Percentiles rank a stretch among this genome's conserved stretches.
phyloP scores from a whole-genome alignment of 2,329 filamentous ascomycete species.

The Drechslerella dactyloides region DNA sequence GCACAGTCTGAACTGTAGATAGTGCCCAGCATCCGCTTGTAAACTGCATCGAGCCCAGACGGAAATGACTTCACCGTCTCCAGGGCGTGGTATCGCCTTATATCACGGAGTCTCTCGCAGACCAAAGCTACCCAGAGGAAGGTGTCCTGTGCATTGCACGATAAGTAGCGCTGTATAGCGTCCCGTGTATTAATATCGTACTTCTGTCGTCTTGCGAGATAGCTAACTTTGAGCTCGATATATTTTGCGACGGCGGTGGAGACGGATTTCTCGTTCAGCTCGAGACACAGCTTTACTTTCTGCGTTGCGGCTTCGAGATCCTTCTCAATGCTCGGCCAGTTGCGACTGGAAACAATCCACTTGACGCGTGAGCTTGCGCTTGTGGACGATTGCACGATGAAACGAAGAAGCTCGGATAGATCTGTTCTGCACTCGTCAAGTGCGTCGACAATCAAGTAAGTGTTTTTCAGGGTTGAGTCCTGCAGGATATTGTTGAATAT shows the following conservation, averaged over 20 bases:
- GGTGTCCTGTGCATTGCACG: constrained; percentile 57
- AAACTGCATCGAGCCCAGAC: constrained; percentile 3
- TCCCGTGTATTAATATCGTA: constrained; percentile 53
- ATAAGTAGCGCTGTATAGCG: constrained; percentile 54
- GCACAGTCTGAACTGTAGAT: background rate
- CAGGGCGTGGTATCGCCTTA: constrained; percentile 51
- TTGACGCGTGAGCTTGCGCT: constrained; percentile 56
- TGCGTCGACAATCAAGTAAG: constrained; percentile 61
- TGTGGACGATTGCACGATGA: constrained; percentile 56
- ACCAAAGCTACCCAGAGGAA: constrained; percentile 62
- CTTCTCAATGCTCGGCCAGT: constrained; percentile 58
- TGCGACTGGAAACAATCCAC: constrained; percentile 62
- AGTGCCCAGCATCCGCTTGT: background rate
- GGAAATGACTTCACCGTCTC: constrained; percentile 51
- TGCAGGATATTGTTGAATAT: constrained; percentile 59
- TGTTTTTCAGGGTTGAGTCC: constrained; percentile 55
- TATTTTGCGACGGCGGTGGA: constrained; percentile 58
- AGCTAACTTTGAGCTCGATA: constrained; percentile 57
- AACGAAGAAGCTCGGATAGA: constrained; percentile 56
- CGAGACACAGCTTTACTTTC: constrained; percentile 56
- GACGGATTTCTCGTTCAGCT: constrained; percentile 58
- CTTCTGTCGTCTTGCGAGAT: constrained; percentile 55
- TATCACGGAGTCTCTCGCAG: constrained; percentile 56
- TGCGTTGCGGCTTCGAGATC: constrained; percentile 53
- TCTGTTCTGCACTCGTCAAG: constrained; percentile 60